These are phyloP conservation scores for Madurella mycetomatis DNA, from an alignment of 2,329 filamentous ascomycete genomes.

Conservation along the genomic window DNA sequence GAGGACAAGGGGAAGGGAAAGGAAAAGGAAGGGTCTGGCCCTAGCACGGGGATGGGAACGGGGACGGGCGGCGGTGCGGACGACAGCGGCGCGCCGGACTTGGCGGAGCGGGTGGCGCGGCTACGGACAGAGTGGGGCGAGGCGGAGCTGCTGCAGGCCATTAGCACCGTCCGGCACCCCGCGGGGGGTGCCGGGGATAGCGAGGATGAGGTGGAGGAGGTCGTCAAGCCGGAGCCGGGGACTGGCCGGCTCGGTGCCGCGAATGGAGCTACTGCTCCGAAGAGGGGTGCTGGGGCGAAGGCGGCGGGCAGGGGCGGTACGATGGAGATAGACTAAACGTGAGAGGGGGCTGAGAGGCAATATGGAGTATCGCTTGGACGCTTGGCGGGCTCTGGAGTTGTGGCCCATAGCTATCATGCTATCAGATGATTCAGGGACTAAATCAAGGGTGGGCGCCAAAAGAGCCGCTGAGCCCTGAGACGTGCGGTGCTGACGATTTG, in stretches of 20 bases:
- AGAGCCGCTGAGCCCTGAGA: background rate
- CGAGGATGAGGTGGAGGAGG: background rate
- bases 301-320: slow-evolving; percentile 6
- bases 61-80: slow-evolving; percentile 5
- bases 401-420: too few relatives aligned
- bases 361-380: background rate
- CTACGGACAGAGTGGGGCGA: slow-evolving; percentile 42
- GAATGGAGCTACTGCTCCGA: slow-evolving; percentile 22
- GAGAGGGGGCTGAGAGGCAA: background rate
- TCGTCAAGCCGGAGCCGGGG: slow-evolving; percentile 8
- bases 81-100: slow-evolving; percentile 22
- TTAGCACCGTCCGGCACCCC: slow-evolving; percentile 29
- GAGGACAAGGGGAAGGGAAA: slow-evolving; percentile 28
- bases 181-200: slow-evolving; percentile 21
- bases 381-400: too few relatives aligned
- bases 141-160: slow-evolving; percentile 41
- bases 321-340: slow-evolving; percentile 21
- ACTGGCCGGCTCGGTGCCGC: slow-evolving; percentile 20
- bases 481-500: background rate
- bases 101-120: slow-evolving; percentile 37
- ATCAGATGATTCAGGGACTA: too few relatives aligned
- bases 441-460: too few relatives aligned
- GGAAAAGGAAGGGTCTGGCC: slow-evolving; percentile 24
- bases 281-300: slow-evolving; percentile 3
- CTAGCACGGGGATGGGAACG: slow-evolving; percentile 2